Base-by-base conservation (phyloP, 2,329 filamentous ascomycete species). In the Cladophialophora immunda region DNA sequence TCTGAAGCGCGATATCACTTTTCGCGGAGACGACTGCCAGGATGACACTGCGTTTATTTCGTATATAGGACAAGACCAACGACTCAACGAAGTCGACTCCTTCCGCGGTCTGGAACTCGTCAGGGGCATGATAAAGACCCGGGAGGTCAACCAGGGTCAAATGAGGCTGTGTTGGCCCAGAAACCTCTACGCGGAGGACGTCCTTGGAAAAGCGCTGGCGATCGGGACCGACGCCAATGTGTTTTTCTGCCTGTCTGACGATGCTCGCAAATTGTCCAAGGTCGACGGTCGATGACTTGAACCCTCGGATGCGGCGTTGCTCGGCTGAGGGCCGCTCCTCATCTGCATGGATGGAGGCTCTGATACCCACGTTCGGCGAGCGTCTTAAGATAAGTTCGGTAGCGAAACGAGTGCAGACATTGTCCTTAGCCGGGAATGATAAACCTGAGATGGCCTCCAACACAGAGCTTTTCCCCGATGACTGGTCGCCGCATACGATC, bases 41-140 rank as follows among this genome's bases (percentile, higher is more conserved):
- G 32, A 82, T 81, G 38, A 85, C 81, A 34, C 79, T 84, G 29
- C 80, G 74, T 4, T 77, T 73, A 29, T 81, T 76, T 7, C 71
- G 69, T 65, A 84, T 81, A 57, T 84, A 84, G 3, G 66, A 68
- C 36, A 75, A 63, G 0, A 77, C 78, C 4, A 89, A 76, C 0
- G 79, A 70, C 45, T 85, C 81, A 56, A 88, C 85, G 1, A 84
- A 82, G 68, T 81, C 77, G 60, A 85, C 85, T 36, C 86, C 86
- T 50, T 71, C 7, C 69, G 71, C 30, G 65, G 67, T 58, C 77
- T 79, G 76, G 71, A 4, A 74, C 50, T 68, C 62, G 62, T 66
- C 64, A 2, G 47, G 53, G 1, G 68, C 64, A 70, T 75, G 70
- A 19, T 82, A 82, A 0, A 83, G 73, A 0, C 81, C 81, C 1